Evolutionary conservation across 2,329 filamentous ascomycete species (phyloP).

Genomic region (Trichoderma sp.): DNA sequence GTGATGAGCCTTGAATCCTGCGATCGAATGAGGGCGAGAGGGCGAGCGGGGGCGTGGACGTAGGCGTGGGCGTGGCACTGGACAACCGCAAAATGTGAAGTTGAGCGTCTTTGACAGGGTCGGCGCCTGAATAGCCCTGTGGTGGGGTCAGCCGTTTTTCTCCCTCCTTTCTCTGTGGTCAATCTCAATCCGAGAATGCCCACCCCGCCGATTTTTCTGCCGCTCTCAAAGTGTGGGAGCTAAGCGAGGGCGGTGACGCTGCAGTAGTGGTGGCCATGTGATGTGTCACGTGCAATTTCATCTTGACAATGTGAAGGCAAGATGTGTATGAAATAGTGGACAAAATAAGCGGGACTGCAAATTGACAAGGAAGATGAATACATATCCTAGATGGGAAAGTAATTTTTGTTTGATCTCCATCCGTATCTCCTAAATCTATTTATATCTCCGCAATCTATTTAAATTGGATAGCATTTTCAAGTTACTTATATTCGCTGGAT

Average conservation of each 20-base stretch:
- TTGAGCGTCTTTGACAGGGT: slow-evolving; percentile 31
- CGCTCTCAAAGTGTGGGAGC: slow-evolving; percentile 38
- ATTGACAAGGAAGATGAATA: not conserved
- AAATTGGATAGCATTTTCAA: not conserved
- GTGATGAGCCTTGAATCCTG: slow-evolving; percentile 11
- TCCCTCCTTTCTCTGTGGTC: slow-evolving; percentile 16
- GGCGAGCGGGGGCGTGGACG: slow-evolving; percentile 19
- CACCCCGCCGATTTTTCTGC: slow-evolving; percentile 43
- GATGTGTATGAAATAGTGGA: not conserved
- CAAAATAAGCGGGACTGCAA: not conserved
- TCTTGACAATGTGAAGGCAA: not conserved
- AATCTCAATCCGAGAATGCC: slow-evolving; percentile 15
- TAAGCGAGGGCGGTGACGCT: slow-evolving; percentile 42
- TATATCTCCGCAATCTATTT: not conserved
- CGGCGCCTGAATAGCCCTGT: slow-evolving; percentile 39
- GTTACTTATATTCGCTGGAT: not conserved
- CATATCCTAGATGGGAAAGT: not conserved
- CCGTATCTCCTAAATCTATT: not conserved
- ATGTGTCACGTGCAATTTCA: slow-evolving; percentile 24
- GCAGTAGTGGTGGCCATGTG: slow-evolving; percentile 23
- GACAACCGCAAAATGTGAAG: slow-evolving; percentile 30
- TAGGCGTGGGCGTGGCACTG: slow-evolving; percentile 27
- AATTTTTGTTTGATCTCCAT: not conserved
- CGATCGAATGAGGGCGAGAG: slow-evolving; percentile 21
- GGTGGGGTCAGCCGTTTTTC: slow-evolving; percentile 32